phyloP scores from a whole-genome alignment of 371 early-diverging fungal genomes.

The Rhizopus microsporus region DNA sequence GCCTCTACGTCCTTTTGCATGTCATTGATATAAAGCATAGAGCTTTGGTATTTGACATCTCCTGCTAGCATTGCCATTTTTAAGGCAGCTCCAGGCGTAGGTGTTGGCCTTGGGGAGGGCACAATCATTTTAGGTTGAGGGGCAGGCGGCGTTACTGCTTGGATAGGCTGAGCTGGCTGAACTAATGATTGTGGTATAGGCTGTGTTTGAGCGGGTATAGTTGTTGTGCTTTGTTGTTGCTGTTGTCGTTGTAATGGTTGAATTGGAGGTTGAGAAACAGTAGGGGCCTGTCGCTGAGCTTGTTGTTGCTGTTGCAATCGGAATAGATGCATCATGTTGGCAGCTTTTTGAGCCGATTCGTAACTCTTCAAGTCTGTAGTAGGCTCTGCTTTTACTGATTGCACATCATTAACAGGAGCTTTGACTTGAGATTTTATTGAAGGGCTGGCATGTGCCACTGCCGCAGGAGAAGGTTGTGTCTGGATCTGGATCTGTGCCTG shows the following conservation, averaged over 20 bases:
- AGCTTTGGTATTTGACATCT: constrained; percentile 25
- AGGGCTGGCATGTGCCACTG: neutral
- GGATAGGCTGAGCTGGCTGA: neutral
- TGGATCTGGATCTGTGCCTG: neutral
- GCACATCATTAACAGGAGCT: neutral
- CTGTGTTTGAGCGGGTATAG: constrained; percentile 5
- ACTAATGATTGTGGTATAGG: neutral
- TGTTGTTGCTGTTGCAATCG: constrained; percentile 19
- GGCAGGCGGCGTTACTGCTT: neutral
- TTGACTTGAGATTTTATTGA: neutral
- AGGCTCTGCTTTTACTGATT: neutral
- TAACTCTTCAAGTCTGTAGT: constrained; percentile 5
- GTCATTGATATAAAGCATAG: constrained; percentile 37
- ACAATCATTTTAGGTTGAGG: neutral
- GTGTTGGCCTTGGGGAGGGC: constrained; percentile 21
- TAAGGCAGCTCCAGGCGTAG: neutral
- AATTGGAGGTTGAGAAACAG: neutral
- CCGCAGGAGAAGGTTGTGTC: neutral
- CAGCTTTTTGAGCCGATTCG: constrained; percentile 11
- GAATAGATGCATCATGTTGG: constrained; percentile 13
- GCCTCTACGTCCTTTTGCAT: constrained; percentile 37
- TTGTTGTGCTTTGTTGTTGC: constrained; percentile 10
- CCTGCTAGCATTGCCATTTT: constrained; percentile 17
- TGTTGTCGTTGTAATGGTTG: constrained; percentile 7
- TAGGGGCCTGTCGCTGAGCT: constrained; percentile 8